Evolutionary conservation across 306 rosid genomes (phyloP), one percentile per base, ranked within the genome.

Genomic region (Vicia sativa): DNA sequence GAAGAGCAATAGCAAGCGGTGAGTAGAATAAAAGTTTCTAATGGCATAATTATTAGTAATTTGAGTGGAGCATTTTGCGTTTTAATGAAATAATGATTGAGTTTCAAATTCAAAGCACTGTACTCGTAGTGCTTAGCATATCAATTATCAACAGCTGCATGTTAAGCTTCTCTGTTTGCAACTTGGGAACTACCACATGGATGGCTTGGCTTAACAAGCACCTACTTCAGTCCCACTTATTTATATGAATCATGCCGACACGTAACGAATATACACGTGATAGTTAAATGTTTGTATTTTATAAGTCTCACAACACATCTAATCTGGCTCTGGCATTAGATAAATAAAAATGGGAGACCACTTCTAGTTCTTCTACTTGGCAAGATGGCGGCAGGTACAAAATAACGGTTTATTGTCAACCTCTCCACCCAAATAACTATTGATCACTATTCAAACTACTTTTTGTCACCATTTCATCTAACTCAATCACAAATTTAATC

Each of bases 201-300:
- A 73, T 64, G 90, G 77, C 63, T 41, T 46, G 55, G 76, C 80
- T 68, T 49, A 28, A 72, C 72, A 65, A 64, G 14, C 77, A 78
- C 84, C 90, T 64, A 82, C 88, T 77, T 68, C 81, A 62, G 13
- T 50, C 13, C 57, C 55, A 46, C 19, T 46, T 45, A 45, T 14
- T 41, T 34, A 34, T 34, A 34, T 34, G 38, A 34, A 5, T 31
- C 37, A 1, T 6, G 8, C 37, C 8, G 5, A 31, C 37, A 31
- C 37, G 37, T 31, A 31, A 31, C 37, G 37, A 6, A 31, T 31
- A 31, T 31, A 31, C 37, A 31, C 37, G 37, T 31, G 37, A 2
- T 31, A 31, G 37, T 1, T 31, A 31, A 6, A 31, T 31, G 6
- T 31, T 31, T 31, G 37, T 31, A 31, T 31, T 31, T 31, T 31